These are phyloP conservation scores for Irpex lacteus DNA, from an alignment of 1,284 basidiomycete genomes.

Conservation along the genomic window DNA sequence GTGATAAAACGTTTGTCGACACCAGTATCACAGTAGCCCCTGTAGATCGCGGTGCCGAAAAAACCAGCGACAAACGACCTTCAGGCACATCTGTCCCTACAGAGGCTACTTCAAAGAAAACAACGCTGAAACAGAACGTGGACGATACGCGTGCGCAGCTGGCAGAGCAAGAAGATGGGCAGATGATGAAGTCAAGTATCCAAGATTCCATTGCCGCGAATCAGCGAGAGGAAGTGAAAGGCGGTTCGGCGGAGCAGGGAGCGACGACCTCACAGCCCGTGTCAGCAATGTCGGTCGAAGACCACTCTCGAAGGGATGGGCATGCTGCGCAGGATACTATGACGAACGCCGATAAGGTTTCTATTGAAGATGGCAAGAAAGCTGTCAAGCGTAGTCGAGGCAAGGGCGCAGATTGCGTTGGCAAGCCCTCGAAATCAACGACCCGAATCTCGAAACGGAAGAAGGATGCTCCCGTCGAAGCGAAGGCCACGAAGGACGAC, in stretches of 20 bases:
- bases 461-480: background rate
- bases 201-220: background rate
- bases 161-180: background rate
- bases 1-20: background rate
- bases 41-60: background rate
- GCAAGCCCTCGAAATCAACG: background rate
- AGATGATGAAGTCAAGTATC: background rate
- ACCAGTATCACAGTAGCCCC: background rate
- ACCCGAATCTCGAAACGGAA: constrained; percentile 2
- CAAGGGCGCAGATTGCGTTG: background rate
- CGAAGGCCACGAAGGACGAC: background rate
- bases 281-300: background rate
- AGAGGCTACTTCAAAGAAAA: background rate
- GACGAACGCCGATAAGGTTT: background rate
- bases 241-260: background rate
- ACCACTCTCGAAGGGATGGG: background rate
- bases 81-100: background rate
- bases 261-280: background rate
- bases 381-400: background rate
- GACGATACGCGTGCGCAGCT: background rate
- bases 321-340: background rate
- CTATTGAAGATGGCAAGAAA: background rate
- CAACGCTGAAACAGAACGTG: background rate
- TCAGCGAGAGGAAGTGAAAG: background rate
- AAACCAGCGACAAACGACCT: background rate